Evolutionary conservation across 177 flowering plant genomes (phyloP).

Genomic region (Tripterygium wilfordii): DNA sequence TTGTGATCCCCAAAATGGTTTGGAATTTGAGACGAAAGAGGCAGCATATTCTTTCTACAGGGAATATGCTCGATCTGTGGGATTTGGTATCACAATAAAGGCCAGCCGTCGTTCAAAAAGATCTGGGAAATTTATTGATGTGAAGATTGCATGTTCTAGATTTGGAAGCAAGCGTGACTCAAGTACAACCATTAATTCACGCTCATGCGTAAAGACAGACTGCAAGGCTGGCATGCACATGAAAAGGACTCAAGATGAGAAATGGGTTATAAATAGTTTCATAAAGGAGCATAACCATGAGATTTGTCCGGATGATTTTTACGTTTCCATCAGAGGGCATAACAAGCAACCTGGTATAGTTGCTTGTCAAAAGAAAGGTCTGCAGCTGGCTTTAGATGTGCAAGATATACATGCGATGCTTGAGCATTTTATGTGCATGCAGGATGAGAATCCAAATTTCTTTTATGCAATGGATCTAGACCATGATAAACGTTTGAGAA

Average conservation of each 20-base stretch:
- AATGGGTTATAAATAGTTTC: constrained; percentile 56
- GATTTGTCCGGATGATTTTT: too few species aligned
- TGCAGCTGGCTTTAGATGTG: constrained; percentile 32
- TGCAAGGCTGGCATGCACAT: constrained; percentile 73
- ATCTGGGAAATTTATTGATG: constrained; percentile 53
- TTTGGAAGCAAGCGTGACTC: constrained; percentile 53
- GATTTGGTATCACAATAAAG: constrained; percentile 48
- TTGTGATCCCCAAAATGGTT: constrained; percentile 41
- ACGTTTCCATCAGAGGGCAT: too few species aligned
- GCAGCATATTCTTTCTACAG: constrained; percentile 52
- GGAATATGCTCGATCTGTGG: constrained; percentile 53
- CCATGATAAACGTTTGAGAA: constrained; percentile 47
- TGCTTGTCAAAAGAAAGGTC: constrained; percentile 41
- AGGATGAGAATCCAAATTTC: constrained; percentile 43
- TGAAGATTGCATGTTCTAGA: constrained; percentile 57
- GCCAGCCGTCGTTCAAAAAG: constrained; percentile 55
- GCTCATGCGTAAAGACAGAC: constrained; percentile 48
- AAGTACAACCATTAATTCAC: constrained; percentile 30
- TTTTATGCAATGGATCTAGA: constrained; percentile 51
- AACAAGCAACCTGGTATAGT: too few species aligned
- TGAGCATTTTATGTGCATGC: constrained; percentile 36
- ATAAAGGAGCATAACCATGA: constrained; percentile 64
- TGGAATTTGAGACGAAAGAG: constrained; percentile 50
- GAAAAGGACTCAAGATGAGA: constrained; percentile 49
- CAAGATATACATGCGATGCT: constrained; percentile 33